Conservation (phyloP, 306 rosid genomes). For the Neltuma alba region DNA sequence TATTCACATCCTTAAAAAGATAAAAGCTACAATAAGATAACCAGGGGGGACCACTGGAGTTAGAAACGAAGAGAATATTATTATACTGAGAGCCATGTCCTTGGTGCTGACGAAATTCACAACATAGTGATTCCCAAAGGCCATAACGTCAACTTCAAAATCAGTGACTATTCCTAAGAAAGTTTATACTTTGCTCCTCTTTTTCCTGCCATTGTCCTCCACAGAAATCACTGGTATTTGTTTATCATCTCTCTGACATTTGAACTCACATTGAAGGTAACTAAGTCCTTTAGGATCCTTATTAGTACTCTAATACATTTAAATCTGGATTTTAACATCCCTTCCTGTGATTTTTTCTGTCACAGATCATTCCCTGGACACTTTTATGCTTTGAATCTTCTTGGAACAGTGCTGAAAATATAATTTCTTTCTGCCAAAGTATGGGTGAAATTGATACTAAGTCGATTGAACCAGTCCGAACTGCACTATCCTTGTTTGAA, state of each 20-base stretch:
- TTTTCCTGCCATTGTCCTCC: background rate
- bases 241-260: constrained; percentile 26
- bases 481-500: constrained; percentile 65
- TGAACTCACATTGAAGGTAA: background rate
- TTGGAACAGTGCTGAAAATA: constrained; percentile 11
- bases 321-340: constrained; percentile 1
- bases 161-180: background rate
- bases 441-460: constrained; percentile 83
- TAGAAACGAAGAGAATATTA: constrained; percentile 23
- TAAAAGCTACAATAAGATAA: too few relatives aligned
- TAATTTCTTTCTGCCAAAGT: constrained; percentile 24
- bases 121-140: constrained; percentile 40
- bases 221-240: constrained; percentile 22
- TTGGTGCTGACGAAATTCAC: constrained; percentile 35
- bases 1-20: too few relatives aligned
- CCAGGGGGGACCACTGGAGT: too few relatives aligned
- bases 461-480: constrained; percentile 75
- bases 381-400: too few relatives aligned
- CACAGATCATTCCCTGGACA: constrained; percentile 12
- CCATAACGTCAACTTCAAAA: constrained; percentile 25
- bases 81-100: background rate
- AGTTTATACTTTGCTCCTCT: constrained; percentile 22
- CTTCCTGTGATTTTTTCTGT: background rate
- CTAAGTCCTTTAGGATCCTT: background rate
- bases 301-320: background rate